Evolutionary conservation across 345 rosid species (phyloP).

Genomic region (Boechera retrofracta): DNA sequence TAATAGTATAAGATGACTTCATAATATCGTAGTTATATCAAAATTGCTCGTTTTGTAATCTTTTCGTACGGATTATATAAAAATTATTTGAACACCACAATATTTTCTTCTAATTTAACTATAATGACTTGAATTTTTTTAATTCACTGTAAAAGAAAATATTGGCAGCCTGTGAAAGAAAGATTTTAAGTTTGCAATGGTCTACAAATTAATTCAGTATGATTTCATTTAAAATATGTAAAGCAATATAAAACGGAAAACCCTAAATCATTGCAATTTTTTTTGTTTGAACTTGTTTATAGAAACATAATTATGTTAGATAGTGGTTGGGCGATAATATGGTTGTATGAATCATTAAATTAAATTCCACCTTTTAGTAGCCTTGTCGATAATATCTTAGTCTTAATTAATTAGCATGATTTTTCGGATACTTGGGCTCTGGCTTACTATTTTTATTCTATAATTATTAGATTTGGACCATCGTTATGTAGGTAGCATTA

Average conservation of each 20-base stretch:
- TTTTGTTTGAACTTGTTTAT: conserved; percentile 1
- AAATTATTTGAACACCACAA: background rate
- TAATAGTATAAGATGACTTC: background rate
- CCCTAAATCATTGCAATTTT: background rate
- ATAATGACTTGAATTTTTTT: no score
- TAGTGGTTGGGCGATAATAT: conserved; percentile 43
- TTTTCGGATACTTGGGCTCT: background rate
- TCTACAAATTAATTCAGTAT: background rate
- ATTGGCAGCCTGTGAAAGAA: no score
- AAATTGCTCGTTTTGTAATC: background rate
- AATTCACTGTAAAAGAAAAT: no score
- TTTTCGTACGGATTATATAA: background rate
- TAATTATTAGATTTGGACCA: conserved; percentile 26
- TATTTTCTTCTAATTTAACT: background rate
- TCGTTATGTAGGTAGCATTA: background rate
- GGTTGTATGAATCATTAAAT: conserved; percentile 38
- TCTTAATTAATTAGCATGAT: conserved; percentile 25
- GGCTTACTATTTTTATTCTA: conserved; percentile 12
- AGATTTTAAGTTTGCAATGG: no score
- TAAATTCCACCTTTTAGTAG: conserved; percentile 29
- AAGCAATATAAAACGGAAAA: background rate
- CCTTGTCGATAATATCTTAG: conserved; percentile 29
- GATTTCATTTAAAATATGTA: background rate
- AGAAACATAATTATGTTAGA: conserved; percentile 21
- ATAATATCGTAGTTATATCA: background rate